phyloP scores from a whole-genome alignment of 2,329 filamentous ascomycete genomes.

The Paraphoma sp. region DNA sequence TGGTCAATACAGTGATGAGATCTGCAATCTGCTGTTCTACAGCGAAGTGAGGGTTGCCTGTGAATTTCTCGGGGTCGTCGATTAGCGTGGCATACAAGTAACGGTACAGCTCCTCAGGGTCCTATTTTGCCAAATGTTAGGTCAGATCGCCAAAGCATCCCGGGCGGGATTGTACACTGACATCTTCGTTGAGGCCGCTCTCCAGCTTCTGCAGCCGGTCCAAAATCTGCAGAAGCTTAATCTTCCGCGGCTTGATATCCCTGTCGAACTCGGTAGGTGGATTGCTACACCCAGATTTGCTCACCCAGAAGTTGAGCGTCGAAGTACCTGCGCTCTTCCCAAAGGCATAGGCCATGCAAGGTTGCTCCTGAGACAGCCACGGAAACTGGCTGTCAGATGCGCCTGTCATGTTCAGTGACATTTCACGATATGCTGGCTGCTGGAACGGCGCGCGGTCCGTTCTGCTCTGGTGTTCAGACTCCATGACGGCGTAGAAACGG shows the following conservation, averaged over 20 bases:
- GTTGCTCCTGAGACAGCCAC: constrained; percentile 77
- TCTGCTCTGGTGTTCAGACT: constrained; percentile 44
- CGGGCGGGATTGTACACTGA: constrained; percentile 36
- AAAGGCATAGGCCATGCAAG: constrained; percentile 72
- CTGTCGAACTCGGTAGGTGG: constrained; percentile 66
- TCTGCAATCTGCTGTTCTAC: constrained; percentile 77
- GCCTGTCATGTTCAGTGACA: constrained; percentile 47
- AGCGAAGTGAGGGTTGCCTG: constrained; percentile 62
- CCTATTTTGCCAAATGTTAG: constrained; percentile 46
- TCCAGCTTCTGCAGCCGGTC: constrained; percentile 53
- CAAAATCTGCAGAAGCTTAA: constrained; percentile 60
- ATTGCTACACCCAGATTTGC: constrained; percentile 63
- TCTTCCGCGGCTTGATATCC: constrained; percentile 65
- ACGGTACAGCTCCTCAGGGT: constrained; percentile 54
- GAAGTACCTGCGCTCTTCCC: constrained; percentile 72
- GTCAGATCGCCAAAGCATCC: constrained; percentile 20
- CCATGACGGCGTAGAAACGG: constrained; percentile 51
- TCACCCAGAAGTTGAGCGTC: constrained; percentile 73
- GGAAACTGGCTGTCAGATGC: constrained; percentile 53
- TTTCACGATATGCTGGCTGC: constrained; percentile 44
- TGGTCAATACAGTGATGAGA: constrained; percentile 71
- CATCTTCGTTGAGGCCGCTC: constrained; percentile 51
- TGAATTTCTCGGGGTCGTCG: constrained; percentile 68
- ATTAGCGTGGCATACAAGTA: constrained; percentile 73
- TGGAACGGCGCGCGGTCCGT: constrained; percentile 47